A percentile compares a stretch with the other conserved stretches of the same genome.
phyloP scores from a whole-genome alignment of 1,284 basidiomycete species.

The Sanghuangporus weigelae region DNA sequence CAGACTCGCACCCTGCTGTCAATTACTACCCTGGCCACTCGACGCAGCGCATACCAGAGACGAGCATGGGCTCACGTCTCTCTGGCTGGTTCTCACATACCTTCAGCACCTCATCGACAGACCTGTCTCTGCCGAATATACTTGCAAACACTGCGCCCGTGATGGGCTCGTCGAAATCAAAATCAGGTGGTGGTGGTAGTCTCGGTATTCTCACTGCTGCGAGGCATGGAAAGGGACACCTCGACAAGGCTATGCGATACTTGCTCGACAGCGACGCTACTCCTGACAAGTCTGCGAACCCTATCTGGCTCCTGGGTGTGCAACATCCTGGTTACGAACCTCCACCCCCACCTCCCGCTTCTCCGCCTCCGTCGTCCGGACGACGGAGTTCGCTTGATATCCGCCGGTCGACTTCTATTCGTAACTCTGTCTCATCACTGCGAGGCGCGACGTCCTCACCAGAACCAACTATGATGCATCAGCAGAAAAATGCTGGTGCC shows the following conservation, averaged over 20 bases:
- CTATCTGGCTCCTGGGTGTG: conserved; percentile 83
- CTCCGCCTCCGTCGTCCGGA: conserved; percentile 24
- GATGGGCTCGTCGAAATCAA: conserved; percentile 39
- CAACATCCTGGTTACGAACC: conserved; percentile 70
- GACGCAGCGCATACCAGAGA: conserved; percentile 37
- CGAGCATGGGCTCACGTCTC: conserved; percentile 57
- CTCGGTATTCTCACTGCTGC: conserved; percentile 50
- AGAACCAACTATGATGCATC: conserved; percentile 33
- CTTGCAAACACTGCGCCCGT: conserved; percentile 40
- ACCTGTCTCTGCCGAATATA: conserved; percentile 59
- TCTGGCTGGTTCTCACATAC: conserved; percentile 77
- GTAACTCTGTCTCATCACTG: conserved; percentile 46
- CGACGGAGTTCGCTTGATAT: conserved; percentile 36
- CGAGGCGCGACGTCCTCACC: conserved; percentile 20
- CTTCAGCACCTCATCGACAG: conserved; percentile 61
- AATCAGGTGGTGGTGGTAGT: conserved; percentile 25
- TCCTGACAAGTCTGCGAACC: conserved; percentile 73
- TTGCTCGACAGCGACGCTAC: conserved; percentile 78
- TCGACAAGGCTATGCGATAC: conserved; percentile 78
- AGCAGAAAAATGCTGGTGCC: conserved; percentile 36
- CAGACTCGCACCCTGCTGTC: conserved; percentile 38
- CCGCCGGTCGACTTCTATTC: conserved; percentile 38
- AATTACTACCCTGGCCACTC: conserved; percentile 27
- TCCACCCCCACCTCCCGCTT: conserved; percentile 28
- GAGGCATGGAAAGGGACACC: conserved; percentile 65